A percentile compares a stretch with the other conserved stretches of the same genome.
Conservation (phyloP, 495 filamentous ascomycete genomes). For the Hypoxylon perforatum region DNA sequence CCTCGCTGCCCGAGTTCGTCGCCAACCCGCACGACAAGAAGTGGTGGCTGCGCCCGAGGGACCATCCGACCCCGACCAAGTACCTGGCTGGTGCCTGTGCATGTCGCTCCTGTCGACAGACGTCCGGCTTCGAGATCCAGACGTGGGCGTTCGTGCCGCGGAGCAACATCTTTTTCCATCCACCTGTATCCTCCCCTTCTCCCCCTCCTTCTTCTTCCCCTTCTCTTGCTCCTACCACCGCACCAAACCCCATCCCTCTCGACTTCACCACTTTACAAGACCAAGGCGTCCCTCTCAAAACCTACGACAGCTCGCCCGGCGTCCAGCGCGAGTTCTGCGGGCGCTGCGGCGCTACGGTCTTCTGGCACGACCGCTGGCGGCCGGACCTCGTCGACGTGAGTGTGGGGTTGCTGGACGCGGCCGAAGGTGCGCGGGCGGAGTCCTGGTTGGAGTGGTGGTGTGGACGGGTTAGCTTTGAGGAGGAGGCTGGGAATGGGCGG, state of each 20-base stretch:
- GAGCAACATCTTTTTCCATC: slow-evolving; percentile 64
- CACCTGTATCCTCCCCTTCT: neutral
- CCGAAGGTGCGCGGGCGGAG: slow-evolving; percentile 65
- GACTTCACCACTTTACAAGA: slow-evolving; percentile 57
- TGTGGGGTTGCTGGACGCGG: slow-evolving; percentile 66
- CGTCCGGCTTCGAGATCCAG: slow-evolving; percentile 74
- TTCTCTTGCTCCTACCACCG: too few species aligned
- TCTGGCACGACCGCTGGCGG: slow-evolving; percentile 69
- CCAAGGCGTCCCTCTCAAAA: slow-evolving; percentile 52
- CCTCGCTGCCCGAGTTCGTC: slow-evolving; percentile 55
- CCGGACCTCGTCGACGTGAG: slow-evolving; percentile 73
- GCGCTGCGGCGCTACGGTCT: slow-evolving; percentile 72
- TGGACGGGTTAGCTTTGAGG: slow-evolving; percentile 68
- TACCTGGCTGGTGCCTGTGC: slow-evolving; percentile 75
- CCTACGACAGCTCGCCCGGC: slow-evolving; percentile 64
- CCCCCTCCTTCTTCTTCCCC: neutral
- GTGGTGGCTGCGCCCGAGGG: slow-evolving; percentile 48
- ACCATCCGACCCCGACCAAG: slow-evolving; percentile 56
- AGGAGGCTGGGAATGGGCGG: slow-evolving; percentile 63
- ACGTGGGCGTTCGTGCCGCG: slow-evolving; percentile 75
- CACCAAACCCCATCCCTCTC: slow-evolving; percentile 46
- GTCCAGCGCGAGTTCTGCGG: slow-evolving; percentile 73
- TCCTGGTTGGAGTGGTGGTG: slow-evolving; percentile 71
- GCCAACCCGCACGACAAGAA: slow-evolving; percentile 51
- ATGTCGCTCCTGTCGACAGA: slow-evolving; percentile 70